Conservation (phyloP, 176 grass and related monocot genomes). For the Rhynchospora tenuis region DNA sequence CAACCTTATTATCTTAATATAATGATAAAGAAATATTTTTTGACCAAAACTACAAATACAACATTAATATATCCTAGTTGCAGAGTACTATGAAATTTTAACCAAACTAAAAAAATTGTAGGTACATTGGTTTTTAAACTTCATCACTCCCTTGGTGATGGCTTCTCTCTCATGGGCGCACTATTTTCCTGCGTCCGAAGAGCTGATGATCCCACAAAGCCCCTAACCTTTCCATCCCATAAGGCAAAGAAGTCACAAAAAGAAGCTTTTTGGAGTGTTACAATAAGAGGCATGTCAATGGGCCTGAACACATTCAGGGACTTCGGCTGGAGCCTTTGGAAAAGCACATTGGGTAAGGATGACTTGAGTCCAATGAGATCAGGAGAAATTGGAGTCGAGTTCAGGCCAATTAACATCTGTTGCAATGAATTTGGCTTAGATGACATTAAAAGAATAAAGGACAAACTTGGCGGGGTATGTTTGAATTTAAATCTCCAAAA, state of each 20-base stretch:
- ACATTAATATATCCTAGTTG: not conserved
- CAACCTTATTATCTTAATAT: not conserved
- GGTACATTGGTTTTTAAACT: slow-evolving; percentile 35
- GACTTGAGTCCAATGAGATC: slow-evolving; percentile 24
- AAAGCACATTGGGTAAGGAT: slow-evolving; percentile 20
- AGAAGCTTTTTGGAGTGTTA: not conserved
- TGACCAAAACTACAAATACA: not conserved
- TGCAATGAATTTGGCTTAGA: slow-evolving; percentile 21
- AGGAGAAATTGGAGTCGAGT: slow-evolving; percentile 19
- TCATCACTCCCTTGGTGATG: slow-evolving; percentile 33
- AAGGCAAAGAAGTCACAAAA: not conserved
- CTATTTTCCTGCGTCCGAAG: slow-evolving; percentile 31
- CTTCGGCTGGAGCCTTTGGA: slow-evolving; percentile 36
- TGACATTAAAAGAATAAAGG: slow-evolving; percentile 29
- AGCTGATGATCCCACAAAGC: slow-evolving; percentile 31
- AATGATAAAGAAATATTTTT: not conserved
- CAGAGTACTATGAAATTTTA: not conserved
- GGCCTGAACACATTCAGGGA: slow-evolving; percentile 27
- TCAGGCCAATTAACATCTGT: slow-evolving; percentile 24
- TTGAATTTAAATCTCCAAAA: not conserved
- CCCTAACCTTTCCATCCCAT: slow-evolving; percentile 26
- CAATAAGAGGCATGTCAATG: not conserved
- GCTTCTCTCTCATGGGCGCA: slow-evolving; percentile 38
- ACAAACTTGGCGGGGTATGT: slow-evolving; percentile 28
- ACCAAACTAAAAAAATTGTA: not conserved